Evolutionary conservation across 148 eudicot species (phyloP).

Genomic region (Nyssa sinensis): DNA sequence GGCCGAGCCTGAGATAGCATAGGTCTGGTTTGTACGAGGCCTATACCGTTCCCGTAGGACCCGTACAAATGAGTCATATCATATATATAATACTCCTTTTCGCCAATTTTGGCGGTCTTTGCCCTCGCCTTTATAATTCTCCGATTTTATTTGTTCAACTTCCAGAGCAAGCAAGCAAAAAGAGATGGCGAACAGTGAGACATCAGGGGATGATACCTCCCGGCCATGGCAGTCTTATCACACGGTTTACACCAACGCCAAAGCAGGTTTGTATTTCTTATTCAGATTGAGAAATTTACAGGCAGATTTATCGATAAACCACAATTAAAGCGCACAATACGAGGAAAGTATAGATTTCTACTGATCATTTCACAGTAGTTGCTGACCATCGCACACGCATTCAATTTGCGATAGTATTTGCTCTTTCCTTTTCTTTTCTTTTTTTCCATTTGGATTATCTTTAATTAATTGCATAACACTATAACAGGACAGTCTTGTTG

Average conservation of each 20-base stretch:
- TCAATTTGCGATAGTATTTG: not conserved
- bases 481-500: not conserved
- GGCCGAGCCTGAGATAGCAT: too few species aligned
- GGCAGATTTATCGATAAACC: slow-evolving; percentile 3
- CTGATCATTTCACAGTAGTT: not conserved
- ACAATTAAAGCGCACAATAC: not conserved
- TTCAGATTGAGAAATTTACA: slow-evolving; percentile 10
- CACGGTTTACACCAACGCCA: slow-evolving; percentile 85
- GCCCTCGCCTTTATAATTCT: not conserved
- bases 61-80: too few species aligned
- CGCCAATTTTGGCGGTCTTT: not conserved
- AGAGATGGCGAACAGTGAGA: slow-evolving; percentile 35
- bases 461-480: not conserved
- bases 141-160: not conserved
- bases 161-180: not conserved
- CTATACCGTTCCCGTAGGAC: too few species aligned
- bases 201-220: slow-evolving; percentile 27
- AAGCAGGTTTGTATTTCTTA: slow-evolving; percentile 60
- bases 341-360: not conserved
- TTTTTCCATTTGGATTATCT: not conserved
- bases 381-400: not conserved
- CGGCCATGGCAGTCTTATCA: slow-evolving; percentile 96
- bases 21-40: too few species aligned
- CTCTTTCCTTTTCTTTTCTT: not conserved
- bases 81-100: too few species aligned